phyloP scores from a whole-genome alignment of 202 grass and related monocot species.

The Panicum virgatum region DNA sequence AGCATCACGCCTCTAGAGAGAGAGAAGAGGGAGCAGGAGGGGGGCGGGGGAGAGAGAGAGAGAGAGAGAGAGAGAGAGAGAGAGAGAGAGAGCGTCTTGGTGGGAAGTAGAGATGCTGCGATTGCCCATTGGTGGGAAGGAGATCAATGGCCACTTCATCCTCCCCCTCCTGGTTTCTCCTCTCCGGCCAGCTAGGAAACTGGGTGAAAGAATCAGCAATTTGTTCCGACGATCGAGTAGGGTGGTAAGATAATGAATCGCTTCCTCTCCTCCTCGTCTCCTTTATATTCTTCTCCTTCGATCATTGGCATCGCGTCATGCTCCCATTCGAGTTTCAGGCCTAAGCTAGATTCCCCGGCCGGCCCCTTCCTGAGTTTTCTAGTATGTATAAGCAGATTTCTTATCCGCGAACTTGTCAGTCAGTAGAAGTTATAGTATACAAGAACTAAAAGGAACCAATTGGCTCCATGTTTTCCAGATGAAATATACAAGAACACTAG shows the following conservation, averaged over 20 bases:
- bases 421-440: background rate
- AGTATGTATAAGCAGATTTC: background rate
- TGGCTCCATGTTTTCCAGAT: background rate
- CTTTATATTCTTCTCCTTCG: background rate
- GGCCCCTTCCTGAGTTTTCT: background rate
- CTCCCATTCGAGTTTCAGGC: background rate
- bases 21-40: background rate
- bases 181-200: background rate
- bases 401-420: background rate
- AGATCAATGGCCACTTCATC: constrained; percentile 4
- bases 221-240: background rate
- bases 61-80: background rate
- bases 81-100: background rate
- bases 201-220: constrained; percentile 1
- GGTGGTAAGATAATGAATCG: background rate
- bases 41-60: background rate
- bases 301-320: background rate
- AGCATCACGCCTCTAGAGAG: constrained; percentile 26
- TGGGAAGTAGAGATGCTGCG: background rate
- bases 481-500: background rate
- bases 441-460: background rate
- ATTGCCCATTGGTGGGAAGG: background rate
- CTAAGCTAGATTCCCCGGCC: background rate
- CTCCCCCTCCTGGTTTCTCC: background rate
- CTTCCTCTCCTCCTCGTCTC: background rate